Conservation (phyloP, 805 yeast genomes). For the Candida maltosa region DNA sequence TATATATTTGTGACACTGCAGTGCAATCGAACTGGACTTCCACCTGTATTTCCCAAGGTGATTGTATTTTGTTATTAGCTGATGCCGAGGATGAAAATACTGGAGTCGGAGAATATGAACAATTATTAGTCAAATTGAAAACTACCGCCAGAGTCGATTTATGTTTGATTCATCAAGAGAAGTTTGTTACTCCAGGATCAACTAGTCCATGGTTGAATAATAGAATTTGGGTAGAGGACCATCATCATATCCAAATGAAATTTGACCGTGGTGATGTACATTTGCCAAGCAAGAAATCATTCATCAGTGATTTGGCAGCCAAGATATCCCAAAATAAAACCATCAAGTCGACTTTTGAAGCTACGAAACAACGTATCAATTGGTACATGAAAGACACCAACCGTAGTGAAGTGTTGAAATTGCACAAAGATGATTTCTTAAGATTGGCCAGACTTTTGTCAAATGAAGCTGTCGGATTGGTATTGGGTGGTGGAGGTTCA, state of each 20-base stretch:
- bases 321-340: slow-evolving; percentile 31
- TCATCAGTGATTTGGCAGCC: slow-evolving; percentile 32
- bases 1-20: slow-evolving; percentile 84
- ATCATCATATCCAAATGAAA: slow-evolving; percentile 85
- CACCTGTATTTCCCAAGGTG: slow-evolving; percentile 93
- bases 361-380: slow-evolving; percentile 24
- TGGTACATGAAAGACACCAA: slow-evolving; percentile 12
- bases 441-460: slow-evolving; percentile 86
- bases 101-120: slow-evolving; percentile 81
- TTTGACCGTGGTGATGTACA: slow-evolving; percentile 9
- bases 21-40: slow-evolving; percentile 85
- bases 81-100: slow-evolving; percentile 70
- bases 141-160: slow-evolving; percentile 87
- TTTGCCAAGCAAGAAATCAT: slow-evolving; percentile 14
- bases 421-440: slow-evolving; percentile 83
- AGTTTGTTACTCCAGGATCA: slow-evolving; percentile 78
- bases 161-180: slow-evolving; percentile 78
- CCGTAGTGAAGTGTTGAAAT: slow-evolving; percentile 21
- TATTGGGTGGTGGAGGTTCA: slow-evolving; percentile 97
- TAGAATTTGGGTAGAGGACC: slow-evolving; percentile 88
- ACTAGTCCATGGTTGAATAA: slow-evolving; percentile 82
- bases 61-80: slow-evolving; percentile 85
- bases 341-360: slow-evolving; percentile 29
- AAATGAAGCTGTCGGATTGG: slow-evolving; percentile 91
- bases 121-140: slow-evolving; percentile 65